phyloP scores from a whole-genome alignment of 768 basidiomycete species.

The Tricholoma hemisulphureum region DNA sequence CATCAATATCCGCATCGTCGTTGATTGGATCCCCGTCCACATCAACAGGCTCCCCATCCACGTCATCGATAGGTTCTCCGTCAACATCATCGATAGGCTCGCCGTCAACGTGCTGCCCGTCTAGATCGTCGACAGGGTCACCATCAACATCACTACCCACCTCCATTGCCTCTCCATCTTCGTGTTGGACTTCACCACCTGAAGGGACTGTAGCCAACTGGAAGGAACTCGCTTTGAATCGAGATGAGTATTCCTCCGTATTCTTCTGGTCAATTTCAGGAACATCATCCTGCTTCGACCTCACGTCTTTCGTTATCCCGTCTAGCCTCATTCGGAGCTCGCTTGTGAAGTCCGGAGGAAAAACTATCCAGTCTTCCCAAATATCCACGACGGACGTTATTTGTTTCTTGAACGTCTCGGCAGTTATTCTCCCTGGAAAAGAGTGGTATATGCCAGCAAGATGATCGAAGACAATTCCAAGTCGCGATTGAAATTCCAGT shows the following conservation, averaged over 20 bases:
- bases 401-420: conserved; percentile 93
- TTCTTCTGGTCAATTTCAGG: conserved; percentile 23
- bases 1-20: conserved; percentile 42
- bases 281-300: conserved; percentile 28
- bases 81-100: conserved; percentile 43
- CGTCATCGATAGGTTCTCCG: conserved; percentile 37
- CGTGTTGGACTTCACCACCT: conserved; percentile 20
- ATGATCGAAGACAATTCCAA: conserved; percentile 96
- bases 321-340: conserved; percentile 76
- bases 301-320: conserved; percentile 41
- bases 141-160: conserved; percentile 39
- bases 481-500: conserved; percentile 85
- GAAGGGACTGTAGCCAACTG: conserved; percentile 58
- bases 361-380: conserved; percentile 99
- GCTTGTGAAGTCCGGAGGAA: conserved; percentile 80
- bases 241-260: conserved; percentile 44
- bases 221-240: conserved; percentile 79
- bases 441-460: conserved; percentile 91
- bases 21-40: conserved; percentile 48
- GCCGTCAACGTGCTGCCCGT: conserved; percentile 54
- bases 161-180: conserved; percentile 32
- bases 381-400: conserved; percentile 87
- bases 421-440: conserved; percentile 94
- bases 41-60: conserved; percentile 24
- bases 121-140: conserved; percentile 42